These are phyloP conservation scores for Fusarium solani-melongenae DNA, from an alignment of 2,329 filamentous ascomycete species.

Conservation along the genomic window DNA sequence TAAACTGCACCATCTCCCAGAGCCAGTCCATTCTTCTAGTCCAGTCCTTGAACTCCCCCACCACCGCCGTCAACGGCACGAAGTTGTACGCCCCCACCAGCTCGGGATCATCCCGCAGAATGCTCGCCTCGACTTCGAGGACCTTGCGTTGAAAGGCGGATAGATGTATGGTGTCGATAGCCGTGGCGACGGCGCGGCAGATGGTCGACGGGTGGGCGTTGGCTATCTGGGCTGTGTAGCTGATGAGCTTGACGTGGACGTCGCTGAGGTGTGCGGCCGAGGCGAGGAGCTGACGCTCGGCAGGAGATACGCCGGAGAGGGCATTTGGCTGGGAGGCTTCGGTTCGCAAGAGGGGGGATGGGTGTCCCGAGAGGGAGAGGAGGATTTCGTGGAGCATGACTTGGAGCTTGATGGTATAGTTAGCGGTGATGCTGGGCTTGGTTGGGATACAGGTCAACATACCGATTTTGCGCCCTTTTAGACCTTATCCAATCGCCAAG, in stretches of 20 bases:
- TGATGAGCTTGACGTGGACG: conserved; percentile 78
- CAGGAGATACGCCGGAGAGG: conserved; percentile 71
- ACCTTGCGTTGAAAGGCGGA: conserved; percentile 85
- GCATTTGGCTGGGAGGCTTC: conserved; percentile 59
- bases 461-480: conserved; percentile 46
- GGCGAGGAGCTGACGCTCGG: conserved; percentile 84
- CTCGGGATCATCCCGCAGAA: conserved; percentile 79
- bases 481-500: conserved; percentile 54
- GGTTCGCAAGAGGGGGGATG: conserved; percentile 83
- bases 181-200: conserved; percentile 86
- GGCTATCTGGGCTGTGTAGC: conserved; percentile 74
- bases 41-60: conserved; percentile 90
- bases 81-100: conserved; percentile 93
- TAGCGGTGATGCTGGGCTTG: conserved; percentile 14
- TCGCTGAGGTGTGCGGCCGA: conserved; percentile 82
- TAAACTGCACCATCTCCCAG: conserved; percentile 77
- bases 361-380: conserved; percentile 93
- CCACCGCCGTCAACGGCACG: conserved; percentile 87
- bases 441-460: not conserved
- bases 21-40: conserved; percentile 87
- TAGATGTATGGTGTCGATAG: conserved; percentile 80
- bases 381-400: conserved; percentile 98
- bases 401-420: conserved; percentile 24
- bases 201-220: conserved; percentile 81
- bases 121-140: conserved; percentile 82